These are phyloP conservation scores for Colletotrichum lentis DNA, from an alignment of 2,329 filamentous ascomycete genomes.

Conservation along the genomic window DNA sequence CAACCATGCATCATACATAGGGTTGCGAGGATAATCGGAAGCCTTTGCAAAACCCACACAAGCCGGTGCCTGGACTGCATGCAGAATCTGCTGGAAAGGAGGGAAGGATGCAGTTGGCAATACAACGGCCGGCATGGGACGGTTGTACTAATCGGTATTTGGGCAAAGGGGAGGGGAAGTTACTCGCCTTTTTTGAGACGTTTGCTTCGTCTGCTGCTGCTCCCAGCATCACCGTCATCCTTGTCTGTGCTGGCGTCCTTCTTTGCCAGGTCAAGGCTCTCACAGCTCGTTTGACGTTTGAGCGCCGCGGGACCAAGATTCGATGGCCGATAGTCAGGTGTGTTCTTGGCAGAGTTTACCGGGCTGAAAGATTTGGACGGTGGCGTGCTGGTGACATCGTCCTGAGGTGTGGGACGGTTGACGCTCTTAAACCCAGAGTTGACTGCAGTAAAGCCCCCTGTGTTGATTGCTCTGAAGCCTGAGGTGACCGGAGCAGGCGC, in stretches of 20 bases:
- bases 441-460: slow-evolving; percentile 75
- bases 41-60: slow-evolving; percentile 35
- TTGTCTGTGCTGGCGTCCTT: slow-evolving; percentile 59
- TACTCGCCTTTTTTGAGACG: slow-evolving; percentile 77
- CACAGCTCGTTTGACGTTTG: slow-evolving; percentile 78
- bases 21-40: background rate
- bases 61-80: slow-evolving; percentile 8
- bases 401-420: slow-evolving; percentile 57
- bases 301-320: slow-evolving; percentile 64
- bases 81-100: slow-evolving; percentile 13
- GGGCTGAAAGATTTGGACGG: slow-evolving; percentile 70
- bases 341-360: slow-evolving; percentile 68
- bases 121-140: slow-evolving; percentile 18
- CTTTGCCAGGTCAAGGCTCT: slow-evolving; percentile 58
- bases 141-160: slow-evolving; percentile 14
- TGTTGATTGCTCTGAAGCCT: slow-evolving; percentile 68
- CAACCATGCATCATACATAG: slow-evolving; percentile 9
- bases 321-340: slow-evolving; percentile 69
- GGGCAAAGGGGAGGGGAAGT: slow-evolving; percentile 11
- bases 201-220: slow-evolving; percentile 82
- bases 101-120: slow-evolving; percentile 17
- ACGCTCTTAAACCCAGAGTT: slow-evolving; percentile 75
- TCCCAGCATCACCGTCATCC: slow-evolving; percentile 68
- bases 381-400: slow-evolving; percentile 66
- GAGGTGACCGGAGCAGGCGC: slow-evolving; percentile 53